Percentiles rank a stretch among this genome's conserved stretches.
Evolutionary conservation across 2,329 filamentous ascomycete genomes (phyloP).

Genomic region (Macroventuria anomochaeta): DNA sequence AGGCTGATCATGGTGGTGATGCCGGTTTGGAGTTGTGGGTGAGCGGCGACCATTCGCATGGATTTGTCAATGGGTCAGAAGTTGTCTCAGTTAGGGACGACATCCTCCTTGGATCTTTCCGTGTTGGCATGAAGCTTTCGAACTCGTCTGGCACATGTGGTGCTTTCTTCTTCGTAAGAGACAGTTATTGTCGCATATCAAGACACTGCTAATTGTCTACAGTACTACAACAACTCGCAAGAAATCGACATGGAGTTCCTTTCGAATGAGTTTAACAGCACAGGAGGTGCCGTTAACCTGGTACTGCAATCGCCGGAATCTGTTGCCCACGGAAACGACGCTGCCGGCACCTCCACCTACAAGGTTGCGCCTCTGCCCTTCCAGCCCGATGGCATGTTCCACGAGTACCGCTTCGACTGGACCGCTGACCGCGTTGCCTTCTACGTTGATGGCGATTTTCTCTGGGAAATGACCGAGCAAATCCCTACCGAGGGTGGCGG

Average conservation of each 20-base stretch:
- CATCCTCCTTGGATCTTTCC: slow-evolving; percentile 72
- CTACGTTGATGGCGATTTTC: slow-evolving; percentile 67
- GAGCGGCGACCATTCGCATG: slow-evolving; percentile 48
- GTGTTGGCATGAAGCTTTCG: slow-evolving; percentile 70
- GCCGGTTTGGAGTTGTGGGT: slow-evolving; percentile 49
- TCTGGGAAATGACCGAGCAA: slow-evolving; percentile 63
- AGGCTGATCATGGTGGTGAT: slow-evolving; percentile 54
- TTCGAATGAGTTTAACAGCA: slow-evolving; percentile 67
- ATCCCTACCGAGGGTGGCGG: slow-evolving; percentile 69
- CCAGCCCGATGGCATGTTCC: slow-evolving; percentile 68
- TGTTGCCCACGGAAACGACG: slow-evolving; percentile 66
- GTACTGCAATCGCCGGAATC: slow-evolving; percentile 74
- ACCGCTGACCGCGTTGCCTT: slow-evolving; percentile 67
- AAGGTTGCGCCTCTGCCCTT: slow-evolving; percentile 67
- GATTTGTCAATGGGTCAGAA: slow-evolving; percentile 68
- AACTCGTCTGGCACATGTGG: slow-evolving; percentile 71
- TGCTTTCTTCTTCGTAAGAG: slow-evolving; percentile 77
- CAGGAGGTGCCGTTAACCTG: slow-evolving; percentile 69
- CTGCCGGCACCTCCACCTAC: slow-evolving; percentile 65
- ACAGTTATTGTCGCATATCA: not conserved
- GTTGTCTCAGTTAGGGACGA: slow-evolving; percentile 67
- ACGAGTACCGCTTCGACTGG: slow-evolving; percentile 84
- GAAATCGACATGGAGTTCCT: slow-evolving; percentile 85
- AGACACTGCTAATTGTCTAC: slow-evolving; percentile 17
- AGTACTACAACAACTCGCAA: slow-evolving; percentile 80